These are phyloP conservation scores for Leptomonas pyrrhocoris DNA, from an alignment of 208 protist species.

Conservation along the genomic window DNA sequence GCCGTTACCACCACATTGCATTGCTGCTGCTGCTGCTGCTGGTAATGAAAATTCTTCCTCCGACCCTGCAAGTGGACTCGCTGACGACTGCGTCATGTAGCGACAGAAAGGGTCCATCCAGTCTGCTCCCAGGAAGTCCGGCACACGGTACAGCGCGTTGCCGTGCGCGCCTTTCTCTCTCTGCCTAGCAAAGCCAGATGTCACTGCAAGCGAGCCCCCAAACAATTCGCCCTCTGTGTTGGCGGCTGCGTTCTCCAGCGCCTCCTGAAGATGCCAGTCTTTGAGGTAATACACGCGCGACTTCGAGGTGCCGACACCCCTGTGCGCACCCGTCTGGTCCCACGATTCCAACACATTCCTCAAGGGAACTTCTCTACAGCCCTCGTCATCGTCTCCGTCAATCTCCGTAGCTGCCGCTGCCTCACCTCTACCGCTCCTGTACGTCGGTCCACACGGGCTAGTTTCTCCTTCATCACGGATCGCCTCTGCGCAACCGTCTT, in stretches of 20 bases:
- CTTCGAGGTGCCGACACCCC: not conserved
- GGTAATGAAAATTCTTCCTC: not conserved
- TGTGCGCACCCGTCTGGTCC: not conserved
- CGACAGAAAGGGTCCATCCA: constrained; percentile 77
- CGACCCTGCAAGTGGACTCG: not conserved
- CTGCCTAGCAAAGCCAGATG: not conserved
- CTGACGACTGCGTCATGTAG: not conserved
- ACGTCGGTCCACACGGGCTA: not conserved
- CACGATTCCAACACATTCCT: constrained; percentile 24
- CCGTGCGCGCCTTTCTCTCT: constrained; percentile 27
- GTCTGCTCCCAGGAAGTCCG: constrained; percentile 76
- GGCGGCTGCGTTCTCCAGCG: constrained; percentile 35
- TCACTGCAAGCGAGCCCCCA: not conserved
- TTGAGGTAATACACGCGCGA: constrained; percentile 60
- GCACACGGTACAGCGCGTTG: constrained; percentile 64
- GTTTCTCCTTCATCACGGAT: not conserved
- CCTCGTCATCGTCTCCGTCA: constrained; percentile 2
- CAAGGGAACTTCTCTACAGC: constrained; percentile 18
- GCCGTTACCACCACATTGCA: not conserved
- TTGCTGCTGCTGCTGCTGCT: not conserved
- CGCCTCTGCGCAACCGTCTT: not conserved
- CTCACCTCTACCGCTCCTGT: not conserved
- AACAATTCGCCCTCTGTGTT: not conserved
- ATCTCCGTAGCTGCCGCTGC: not conserved
- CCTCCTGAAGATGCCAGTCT: constrained; percentile 80